These are phyloP conservation scores for Exsudoporus frostii DNA, from an alignment of 768 basidiomycete species.

Conservation along the genomic window DNA sequence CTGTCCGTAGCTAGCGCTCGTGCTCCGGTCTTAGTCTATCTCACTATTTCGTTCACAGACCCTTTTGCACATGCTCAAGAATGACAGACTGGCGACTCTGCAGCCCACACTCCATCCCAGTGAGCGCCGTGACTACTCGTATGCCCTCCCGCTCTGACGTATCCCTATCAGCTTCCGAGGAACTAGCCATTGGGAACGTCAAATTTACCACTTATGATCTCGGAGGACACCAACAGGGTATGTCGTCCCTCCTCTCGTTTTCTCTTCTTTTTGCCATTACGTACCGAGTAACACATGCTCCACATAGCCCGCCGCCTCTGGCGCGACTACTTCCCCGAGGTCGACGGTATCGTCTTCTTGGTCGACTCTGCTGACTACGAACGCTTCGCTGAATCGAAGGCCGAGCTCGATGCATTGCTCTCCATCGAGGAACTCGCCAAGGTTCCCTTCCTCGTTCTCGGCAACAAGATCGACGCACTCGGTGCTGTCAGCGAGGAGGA, in stretches of 20 bases:
- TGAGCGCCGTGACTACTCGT: slow-evolving; percentile 37
- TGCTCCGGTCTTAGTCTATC: background rate
- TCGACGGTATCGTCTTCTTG: slow-evolving; percentile 97
- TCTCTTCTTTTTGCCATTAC: background rate
- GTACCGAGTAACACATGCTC: background rate
- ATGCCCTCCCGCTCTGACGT: slow-evolving; percentile 2
- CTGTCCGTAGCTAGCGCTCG: slow-evolving; percentile 50
- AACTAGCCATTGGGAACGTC: slow-evolving; percentile 96
- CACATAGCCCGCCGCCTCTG: slow-evolving; percentile 87
- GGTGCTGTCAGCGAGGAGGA: slow-evolving; percentile 98
- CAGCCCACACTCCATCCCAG: slow-evolving; percentile 99
- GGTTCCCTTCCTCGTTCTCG: slow-evolving; percentile 97
- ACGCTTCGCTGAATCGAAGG: slow-evolving; percentile 94
- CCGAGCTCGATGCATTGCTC: slow-evolving; percentile 93
- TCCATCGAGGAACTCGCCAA: slow-evolving; percentile 93
- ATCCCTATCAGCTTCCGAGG: slow-evolving; percentile 79
- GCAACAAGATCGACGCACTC: slow-evolving; percentile 99
- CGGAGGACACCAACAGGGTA: slow-evolving; percentile 96
- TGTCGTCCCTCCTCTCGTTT: slow-evolving; percentile 13
- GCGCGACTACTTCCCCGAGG: slow-evolving; percentile 99
- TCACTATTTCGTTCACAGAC: slow-evolving; percentile 51
- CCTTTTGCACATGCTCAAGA: slow-evolving; percentile 98
- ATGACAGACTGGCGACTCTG: slow-evolving; percentile 93
- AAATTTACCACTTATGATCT: slow-evolving; percentile 99
- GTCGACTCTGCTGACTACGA: slow-evolving; percentile 97